Percentiles rank a stretch among this genome's conserved stretches.
These are phyloP conservation scores for Avena eriantha DNA, from an alignment of 176 grass and related monocot genomes.

Conservation along the genomic window DNA sequence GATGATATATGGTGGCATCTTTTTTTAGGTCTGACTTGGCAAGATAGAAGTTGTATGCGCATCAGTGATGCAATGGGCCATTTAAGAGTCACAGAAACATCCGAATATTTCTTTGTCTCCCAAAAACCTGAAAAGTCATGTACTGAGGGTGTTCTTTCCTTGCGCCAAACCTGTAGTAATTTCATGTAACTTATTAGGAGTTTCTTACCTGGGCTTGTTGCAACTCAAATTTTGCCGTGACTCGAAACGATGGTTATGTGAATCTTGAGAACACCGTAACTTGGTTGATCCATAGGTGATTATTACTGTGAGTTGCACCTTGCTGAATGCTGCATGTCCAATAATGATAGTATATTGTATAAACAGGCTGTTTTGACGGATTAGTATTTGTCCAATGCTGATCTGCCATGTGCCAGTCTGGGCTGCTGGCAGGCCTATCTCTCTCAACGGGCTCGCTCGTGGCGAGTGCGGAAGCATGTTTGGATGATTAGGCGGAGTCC, in stretches of 20 bases:
- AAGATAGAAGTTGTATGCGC: not conserved
- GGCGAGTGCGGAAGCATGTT: not conserved
- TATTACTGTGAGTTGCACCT: not conserved
- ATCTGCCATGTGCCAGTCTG: too few relatives aligned
- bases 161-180: not conserved
- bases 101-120: not conserved
- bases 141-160: not conserved
- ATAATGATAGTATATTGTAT: not conserved
- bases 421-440: not conserved
- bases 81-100: constrained; percentile 1
- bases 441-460: not conserved
- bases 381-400: not conserved
- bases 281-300: not conserved
- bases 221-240: not conserved
- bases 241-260: not conserved
- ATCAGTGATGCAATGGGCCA: not conserved
- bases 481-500: not conserved
- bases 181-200: not conserved
- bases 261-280: not conserved
- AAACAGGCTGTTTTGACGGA: not conserved
- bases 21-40: constrained; percentile 25
- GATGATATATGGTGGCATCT: constrained; percentile 16
- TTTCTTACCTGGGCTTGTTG: not conserved
- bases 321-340: not conserved
- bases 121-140: not conserved